Evolutionary conservation across 768 basidiomycete species (phyloP), one percentile per base, ranked within the genome.

Genomic region (Tulasnella sp.): DNA sequence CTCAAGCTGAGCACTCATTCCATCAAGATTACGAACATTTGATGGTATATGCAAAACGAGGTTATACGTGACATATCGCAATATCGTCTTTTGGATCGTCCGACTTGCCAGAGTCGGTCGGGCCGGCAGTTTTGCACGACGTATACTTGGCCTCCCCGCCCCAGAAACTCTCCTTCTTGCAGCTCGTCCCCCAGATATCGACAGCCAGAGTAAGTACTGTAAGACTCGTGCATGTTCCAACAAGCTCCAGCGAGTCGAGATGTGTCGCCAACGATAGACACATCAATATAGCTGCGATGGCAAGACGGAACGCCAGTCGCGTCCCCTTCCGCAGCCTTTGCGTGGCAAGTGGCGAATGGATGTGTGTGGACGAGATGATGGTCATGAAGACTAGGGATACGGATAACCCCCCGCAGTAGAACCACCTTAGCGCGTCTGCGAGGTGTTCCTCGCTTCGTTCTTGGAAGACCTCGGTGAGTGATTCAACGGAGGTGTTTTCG

Each of bases 181-280:
- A 17, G 17, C 35, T 36, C 51, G 19, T 21, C 23, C 52, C 52
- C 5, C 37, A 54, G 21, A 54, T 40, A 25, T 54, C 52, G 7
- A 54, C 37, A n/a, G 37, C 37, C n/a, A 54, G 52, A 25, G 39
- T n/a, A 11, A 54, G 42, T 2, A 40, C 52, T 8, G 52, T 54
- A 12, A 27, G 34, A 11, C 35, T 23, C 2, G 52, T 4, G 11
- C 37, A 40, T 19, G 39, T 54, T 25, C 52, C 52, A 19, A 54
- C 42, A 9, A 54, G 39, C 37, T 54, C 36, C 15, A 54, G 52
- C 35, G 52, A 54, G 23, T 54, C 42, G 37, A 54, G 52, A 4
- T 36, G 15, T 17, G 39, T 41, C 6, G 52, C 52, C 11, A 42
- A 29, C 21, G 52, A 29, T 2, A 54, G 52, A 42, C 52, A 54